phyloP scores from a whole-genome alignment of 352 stramenopile species.

The Pythium pectinolyticum region DNA sequence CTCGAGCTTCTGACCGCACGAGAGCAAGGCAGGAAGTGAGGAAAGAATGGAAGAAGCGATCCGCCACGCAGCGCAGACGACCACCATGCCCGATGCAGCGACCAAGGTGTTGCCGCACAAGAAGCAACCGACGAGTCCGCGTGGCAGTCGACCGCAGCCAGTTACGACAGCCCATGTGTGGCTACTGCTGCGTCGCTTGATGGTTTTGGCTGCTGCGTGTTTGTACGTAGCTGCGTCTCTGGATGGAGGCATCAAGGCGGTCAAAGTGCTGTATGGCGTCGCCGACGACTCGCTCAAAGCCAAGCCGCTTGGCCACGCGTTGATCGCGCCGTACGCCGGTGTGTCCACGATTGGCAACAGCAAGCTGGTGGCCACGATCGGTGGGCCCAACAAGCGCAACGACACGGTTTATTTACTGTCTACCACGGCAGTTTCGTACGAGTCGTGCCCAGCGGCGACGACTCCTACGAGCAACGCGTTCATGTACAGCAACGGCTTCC shows the following conservation, averaged over 20 bases:
- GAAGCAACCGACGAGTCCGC: not conserved
- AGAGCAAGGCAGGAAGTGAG: too few species aligned
- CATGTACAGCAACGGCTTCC: slow-evolving; percentile 21
- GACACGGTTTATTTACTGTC: slow-evolving; percentile 24
- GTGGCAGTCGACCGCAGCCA: not conserved
- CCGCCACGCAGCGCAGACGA: not conserved
- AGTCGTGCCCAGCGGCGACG: slow-evolving; percentile 2
- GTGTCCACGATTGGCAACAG: slow-evolving; percentile 13
- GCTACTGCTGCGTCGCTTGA: slow-evolving; percentile 3
- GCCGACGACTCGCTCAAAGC: slow-evolving; percentile 2
- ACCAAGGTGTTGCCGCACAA: slow-evolving; percentile 11
- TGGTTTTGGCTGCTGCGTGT: slow-evolving; percentile 1
- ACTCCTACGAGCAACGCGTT: not conserved
- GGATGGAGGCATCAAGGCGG: not conserved
- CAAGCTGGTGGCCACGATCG: not conserved
- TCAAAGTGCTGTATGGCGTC: slow-evolving; percentile 4
- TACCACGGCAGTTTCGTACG: slow-evolving; percentile 3
- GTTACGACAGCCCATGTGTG: slow-evolving; percentile 4
- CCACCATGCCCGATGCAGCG: not conserved
- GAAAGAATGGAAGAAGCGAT: slow-evolving; percentile 14
- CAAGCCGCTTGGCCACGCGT: not conserved
- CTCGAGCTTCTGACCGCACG: too few species aligned
- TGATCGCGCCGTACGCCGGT: slow-evolving; percentile 14
- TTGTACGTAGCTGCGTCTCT: not conserved
- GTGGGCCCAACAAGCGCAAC: slow-evolving; percentile 1